Percentiles rank a stretch among this genome's conserved stretches.
phyloP scores from a whole-genome alignment of 2,329 filamentous ascomycete species.

The Ophiostoma sp. region DNA sequence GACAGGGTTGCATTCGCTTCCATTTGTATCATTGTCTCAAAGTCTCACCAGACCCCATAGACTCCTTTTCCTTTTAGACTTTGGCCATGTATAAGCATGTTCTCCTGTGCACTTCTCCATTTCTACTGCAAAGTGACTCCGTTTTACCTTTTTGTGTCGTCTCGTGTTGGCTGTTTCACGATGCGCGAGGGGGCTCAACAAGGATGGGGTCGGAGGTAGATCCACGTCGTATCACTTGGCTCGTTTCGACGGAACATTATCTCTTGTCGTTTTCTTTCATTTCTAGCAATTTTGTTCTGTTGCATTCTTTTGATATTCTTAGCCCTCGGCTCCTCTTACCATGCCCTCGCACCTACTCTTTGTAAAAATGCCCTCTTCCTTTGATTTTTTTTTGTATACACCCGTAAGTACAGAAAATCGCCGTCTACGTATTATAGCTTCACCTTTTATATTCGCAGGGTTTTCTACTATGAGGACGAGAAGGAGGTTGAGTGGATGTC shows the following conservation, averaged over 20 bases:
- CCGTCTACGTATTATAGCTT: too few relatives aligned
- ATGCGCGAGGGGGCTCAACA: constrained; percentile 3
- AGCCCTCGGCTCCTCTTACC: background rate
- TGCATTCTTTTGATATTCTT: background rate
- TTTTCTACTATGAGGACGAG: too few relatives aligned
- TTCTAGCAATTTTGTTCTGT: background rate
- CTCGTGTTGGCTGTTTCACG: constrained; percentile 17
- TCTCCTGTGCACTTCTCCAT: background rate
- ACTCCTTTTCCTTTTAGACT: background rate
- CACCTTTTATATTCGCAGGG: too few relatives aligned
- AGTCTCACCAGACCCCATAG: background rate
- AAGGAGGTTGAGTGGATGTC: too few relatives aligned
- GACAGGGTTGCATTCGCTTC: constrained; percentile 15
- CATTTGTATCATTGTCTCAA: background rate
- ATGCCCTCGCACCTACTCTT: too few relatives aligned
- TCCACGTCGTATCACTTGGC: constrained; percentile 16
- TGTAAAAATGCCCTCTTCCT: too few relatives aligned
- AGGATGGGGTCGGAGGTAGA: constrained; percentile 10
- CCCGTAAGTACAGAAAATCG: too few relatives aligned
- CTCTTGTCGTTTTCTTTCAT: background rate
- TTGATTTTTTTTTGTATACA: too few relatives aligned
- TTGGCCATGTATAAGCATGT: background rate
- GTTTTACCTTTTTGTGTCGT: background rate
- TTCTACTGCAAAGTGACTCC: background rate
- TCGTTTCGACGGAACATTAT: constrained; percentile 8